Percentiles rank a stretch among this genome's conserved stretches.
Evolutionary conservation across 2,329 filamentous ascomycete genomes (phyloP).

Genomic region (Curvularia hawaiiensis): DNA sequence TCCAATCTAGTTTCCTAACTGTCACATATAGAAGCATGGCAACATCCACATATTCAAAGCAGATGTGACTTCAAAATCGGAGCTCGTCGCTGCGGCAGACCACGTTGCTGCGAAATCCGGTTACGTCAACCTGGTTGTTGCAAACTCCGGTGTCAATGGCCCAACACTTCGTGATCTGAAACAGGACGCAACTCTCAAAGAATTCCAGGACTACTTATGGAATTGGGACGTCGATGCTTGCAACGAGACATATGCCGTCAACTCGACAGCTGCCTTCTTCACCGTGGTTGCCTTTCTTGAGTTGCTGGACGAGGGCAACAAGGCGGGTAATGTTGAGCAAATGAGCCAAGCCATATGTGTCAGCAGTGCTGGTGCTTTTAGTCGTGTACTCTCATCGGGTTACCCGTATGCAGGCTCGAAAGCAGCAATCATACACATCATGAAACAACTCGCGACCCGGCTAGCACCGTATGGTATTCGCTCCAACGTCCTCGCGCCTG

Average conservation of each 20-base stretch:
- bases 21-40: slow-evolving; percentile 4
- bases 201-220: slow-evolving; percentile 13
- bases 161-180: slow-evolving; percentile 15
- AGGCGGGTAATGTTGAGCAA: slow-evolving; percentile 12
- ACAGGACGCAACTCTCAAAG: slow-evolving; percentile 1
- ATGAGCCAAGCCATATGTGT: slow-evolving; percentile 10
- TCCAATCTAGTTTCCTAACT: not conserved
- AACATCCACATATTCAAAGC: slow-evolving; percentile 21
- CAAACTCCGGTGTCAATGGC: slow-evolving; percentile 28
- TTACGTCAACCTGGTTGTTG: slow-evolving; percentile 31
- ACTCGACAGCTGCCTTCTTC: slow-evolving; percentile 48
- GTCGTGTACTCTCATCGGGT: slow-evolving; percentile 23
- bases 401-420: slow-evolving; percentile 44
- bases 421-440: slow-evolving; percentile 44
- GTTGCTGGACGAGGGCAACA: slow-evolving; percentile 49
- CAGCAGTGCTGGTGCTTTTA: slow-evolving; percentile 13
- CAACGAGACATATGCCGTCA: slow-evolving; percentile 37
- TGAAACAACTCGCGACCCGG: slow-evolving; percentile 54
- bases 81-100: slow-evolving; percentile 21
- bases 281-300: slow-evolving; percentile 49
- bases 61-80: slow-evolving; percentile 28
- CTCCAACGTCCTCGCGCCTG: slow-evolving; percentile 56
- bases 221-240: slow-evolving; percentile 16
- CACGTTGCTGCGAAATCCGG: slow-evolving; percentile 18
- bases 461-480: slow-evolving; percentile 51